These are phyloP conservation scores for Letharia columbiana DNA, from an alignment of 495 filamentous ascomycete genomes.

Conservation along the genomic window DNA sequence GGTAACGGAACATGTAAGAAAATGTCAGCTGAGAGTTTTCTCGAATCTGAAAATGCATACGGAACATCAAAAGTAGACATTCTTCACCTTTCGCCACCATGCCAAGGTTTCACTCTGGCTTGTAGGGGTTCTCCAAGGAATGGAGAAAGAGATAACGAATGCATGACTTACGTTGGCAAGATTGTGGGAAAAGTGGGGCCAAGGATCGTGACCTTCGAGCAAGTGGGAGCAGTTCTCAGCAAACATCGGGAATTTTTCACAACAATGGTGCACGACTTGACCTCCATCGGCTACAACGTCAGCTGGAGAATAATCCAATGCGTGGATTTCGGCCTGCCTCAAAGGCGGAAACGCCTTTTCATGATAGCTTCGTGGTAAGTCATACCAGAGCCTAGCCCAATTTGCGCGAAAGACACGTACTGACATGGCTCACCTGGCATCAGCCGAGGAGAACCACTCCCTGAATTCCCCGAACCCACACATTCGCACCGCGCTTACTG, in stretches of 20 bases:
- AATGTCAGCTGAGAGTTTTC: background rate
- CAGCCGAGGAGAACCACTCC: background rate
- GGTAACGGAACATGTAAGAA: background rate
- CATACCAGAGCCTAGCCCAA: background rate
- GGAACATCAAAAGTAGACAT: background rate
- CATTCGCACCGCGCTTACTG: background rate
- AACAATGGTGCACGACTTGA: background rate
- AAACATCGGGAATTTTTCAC: background rate
- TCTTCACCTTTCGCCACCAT: background rate
- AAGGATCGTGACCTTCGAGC: constrained; percentile 2
- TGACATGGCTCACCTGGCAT: background rate
- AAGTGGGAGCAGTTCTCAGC: background rate
- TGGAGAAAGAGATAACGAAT: background rate
- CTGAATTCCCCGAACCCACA: background rate
- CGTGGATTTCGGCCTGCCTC: background rate
- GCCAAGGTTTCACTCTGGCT: background rate
- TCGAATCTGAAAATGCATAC: background rate
- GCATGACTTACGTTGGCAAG: background rate
- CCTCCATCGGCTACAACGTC: constrained; percentile 1
- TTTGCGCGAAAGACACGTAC: background rate
- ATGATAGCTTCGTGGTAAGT: background rate
- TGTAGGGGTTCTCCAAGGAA: background rate
- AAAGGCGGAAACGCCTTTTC: background rate
- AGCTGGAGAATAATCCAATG: background rate
- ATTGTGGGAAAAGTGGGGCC: background rate